Evolutionary conservation across 345 rosid species (phyloP).

Genomic region (Moringa oleifera): DNA sequence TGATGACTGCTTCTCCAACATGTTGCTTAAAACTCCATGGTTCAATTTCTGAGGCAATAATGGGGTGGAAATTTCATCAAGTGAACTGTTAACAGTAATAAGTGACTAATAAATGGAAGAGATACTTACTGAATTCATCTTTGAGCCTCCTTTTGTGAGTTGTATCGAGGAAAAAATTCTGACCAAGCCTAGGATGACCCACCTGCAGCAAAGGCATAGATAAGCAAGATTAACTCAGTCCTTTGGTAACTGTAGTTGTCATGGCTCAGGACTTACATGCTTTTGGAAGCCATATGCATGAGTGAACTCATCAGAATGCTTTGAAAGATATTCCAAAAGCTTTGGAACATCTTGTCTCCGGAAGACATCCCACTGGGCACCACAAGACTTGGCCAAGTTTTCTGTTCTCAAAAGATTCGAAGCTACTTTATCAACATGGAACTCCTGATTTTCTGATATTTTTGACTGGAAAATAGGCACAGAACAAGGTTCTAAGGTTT

Average conservation of each 20-base stretch:
- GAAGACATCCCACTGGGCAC: slow-evolving; percentile 94
- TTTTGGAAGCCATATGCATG: slow-evolving; percentile 29
- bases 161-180: slow-evolving; percentile 73
- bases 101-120: slow-evolving; percentile 3
- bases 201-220: slow-evolving; percentile 38
- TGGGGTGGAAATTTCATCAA: neutral
- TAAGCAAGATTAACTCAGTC: slow-evolving; percentile 9
- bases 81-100: neutral
- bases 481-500: slow-evolving; percentile 31
- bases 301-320: slow-evolving; percentile 54
- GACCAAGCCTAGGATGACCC: slow-evolving; percentile 78
- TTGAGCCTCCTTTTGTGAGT: slow-evolving; percentile 73
- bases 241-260: slow-evolving; percentile 5
- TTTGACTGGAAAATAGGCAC: slow-evolving; percentile 25
- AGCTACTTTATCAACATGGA: slow-evolving; percentile 23
- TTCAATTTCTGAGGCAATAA: slow-evolving; percentile 55
- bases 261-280: slow-evolving; percentile 41
- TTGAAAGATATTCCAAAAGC: slow-evolving; percentile 66
- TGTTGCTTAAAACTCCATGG: slow-evolving; percentile 95
- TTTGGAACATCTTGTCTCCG: slow-evolving; percentile 83
- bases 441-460: slow-evolving; percentile 27
- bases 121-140: slow-evolving; percentile 73
- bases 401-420: slow-evolving; percentile 24
- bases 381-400: slow-evolving; percentile 38
- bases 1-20: slow-evolving; percentile 87